Base-by-base conservation (phyloP, 2,329 filamentous ascomycete species). In the Nemania bipapillata region DNA sequence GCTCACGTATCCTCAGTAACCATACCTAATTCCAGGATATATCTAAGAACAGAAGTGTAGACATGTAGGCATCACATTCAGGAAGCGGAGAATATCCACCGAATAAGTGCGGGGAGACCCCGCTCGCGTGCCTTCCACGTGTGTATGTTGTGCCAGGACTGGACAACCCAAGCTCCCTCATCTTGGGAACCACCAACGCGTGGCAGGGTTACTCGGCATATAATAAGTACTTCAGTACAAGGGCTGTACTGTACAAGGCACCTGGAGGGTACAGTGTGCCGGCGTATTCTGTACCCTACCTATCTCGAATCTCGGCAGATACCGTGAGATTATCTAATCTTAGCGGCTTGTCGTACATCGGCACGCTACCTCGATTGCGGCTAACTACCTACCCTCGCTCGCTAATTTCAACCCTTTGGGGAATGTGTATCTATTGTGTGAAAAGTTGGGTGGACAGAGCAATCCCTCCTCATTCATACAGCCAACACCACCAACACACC, bases 201-300 rank as follows among this genome's bases (percentile, higher is more conserved):
- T 32, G 26, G 15, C 17, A 53, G 50, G 28, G 50, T 53, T 32
- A 53, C 50, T 28, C 50, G 50, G 50, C 50, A 53, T 50, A 50
- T 40, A 12, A 4, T 4, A 17, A 45, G 37, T 40, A 40, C 15
- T 17, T 35, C 7, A 12, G 37, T 40, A 40, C 9, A 12, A 40
- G 37, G 4, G 6, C 37, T 40, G 9, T 45, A 45, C 40, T n/a
- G 40, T 45, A n/a, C 17, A 40, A n/a, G 35, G 8, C 12, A 9
- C 12, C 35, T 12, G 3, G 12, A 15, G 35, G 3, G 35, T 12
- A 40, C 35, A 40, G 35, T 40, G 35, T 49, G 20, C n/a, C 9
- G 45, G 3, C n/a, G 20, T 24, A 49, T 9, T n/a, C n/a, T n/a
- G n/a, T n/a, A n/a, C n/a, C n/a, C n/a, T n/a, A n/a, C n/a, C n/a